A percentile compares a stretch with the other conserved stretches of the same genome.
Conservation (phyloP, 306 rosid species). For the Carpinus fangiana region DNA sequence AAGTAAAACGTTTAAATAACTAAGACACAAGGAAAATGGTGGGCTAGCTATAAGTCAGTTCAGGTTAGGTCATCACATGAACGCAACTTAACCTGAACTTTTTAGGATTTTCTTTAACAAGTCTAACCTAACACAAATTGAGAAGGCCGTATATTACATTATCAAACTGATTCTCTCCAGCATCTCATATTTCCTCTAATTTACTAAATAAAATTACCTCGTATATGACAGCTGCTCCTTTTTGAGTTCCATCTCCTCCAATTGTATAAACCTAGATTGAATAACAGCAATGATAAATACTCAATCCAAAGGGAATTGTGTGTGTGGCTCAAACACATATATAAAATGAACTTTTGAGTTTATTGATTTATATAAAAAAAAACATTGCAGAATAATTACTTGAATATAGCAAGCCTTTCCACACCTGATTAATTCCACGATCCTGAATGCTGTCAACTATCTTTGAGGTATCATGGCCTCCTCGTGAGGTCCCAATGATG, state of each 20-base stretch:
- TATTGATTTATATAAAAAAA: not conserved
- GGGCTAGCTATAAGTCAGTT: not conserved
- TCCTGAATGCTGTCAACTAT: constrained; percentile 59
- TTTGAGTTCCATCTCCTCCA: constrained; percentile 61
- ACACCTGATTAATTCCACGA: constrained; percentile 52
- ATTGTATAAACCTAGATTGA: constrained; percentile 44
- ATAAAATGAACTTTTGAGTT: not conserved
- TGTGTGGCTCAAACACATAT: not conserved
- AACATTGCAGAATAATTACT: not conserved
- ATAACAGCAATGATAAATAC: constrained; percentile 1
- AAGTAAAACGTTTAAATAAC: not conserved
- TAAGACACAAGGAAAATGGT: not conserved
- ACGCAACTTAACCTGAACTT: not conserved
- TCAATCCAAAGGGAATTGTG: too few relatives aligned
- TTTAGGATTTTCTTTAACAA: too few relatives aligned
- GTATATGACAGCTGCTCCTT: constrained; percentile 45
- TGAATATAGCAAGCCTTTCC: not conserved
- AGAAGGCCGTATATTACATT: not conserved
- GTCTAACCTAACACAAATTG: not conserved
- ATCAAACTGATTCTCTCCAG: not conserved
- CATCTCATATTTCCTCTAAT: not conserved
- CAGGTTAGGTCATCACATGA: not conserved
- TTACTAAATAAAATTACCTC: constrained; percentile 32
- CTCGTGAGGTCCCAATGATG: constrained; percentile 52
- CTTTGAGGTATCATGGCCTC: constrained; percentile 50